These are phyloP conservation scores for Hymenoscyphus albidus DNA, from an alignment of 2,329 filamentous ascomycete species.

Conservation along the genomic window DNA sequence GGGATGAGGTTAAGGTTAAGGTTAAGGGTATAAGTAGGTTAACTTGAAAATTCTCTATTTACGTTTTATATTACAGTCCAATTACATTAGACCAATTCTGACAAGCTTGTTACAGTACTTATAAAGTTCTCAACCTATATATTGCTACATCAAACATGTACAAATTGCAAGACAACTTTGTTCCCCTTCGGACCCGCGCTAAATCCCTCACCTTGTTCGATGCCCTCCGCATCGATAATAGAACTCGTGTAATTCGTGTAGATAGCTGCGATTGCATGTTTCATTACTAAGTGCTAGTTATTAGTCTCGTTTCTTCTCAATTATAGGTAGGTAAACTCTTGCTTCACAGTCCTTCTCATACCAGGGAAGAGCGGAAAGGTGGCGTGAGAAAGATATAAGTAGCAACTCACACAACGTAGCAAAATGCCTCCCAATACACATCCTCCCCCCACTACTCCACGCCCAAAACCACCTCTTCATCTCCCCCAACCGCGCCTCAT, in stretches of 20 bases:
- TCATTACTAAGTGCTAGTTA: constrained; percentile 46
- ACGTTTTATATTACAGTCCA: too few relatives aligned
- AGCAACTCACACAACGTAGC: constrained; percentile 48
- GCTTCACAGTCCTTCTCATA: constrained; percentile 16
- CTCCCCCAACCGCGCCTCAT: constrained; percentile 36
- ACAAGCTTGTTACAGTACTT: too few relatives aligned
- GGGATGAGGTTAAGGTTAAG: too few relatives aligned
- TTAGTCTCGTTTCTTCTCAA: background rate
- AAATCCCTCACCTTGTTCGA: constrained; percentile 64
- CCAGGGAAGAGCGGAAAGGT: background rate
- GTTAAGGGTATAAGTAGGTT: too few relatives aligned
- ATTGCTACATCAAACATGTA: background rate
- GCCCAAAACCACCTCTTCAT: constrained; percentile 60
- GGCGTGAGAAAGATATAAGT: constrained; percentile 20
- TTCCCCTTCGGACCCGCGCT: constrained; percentile 26
- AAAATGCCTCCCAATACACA: constrained; percentile 67
- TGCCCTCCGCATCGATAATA: constrained; percentile 58
- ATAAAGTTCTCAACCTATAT: too few relatives aligned
- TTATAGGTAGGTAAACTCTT: background rate
- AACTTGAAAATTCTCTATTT: too few relatives aligned
- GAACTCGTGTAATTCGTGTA: constrained; percentile 63
- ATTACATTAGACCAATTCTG: too few relatives aligned
- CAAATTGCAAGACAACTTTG: constrained; percentile 1
- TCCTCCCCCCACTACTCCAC: constrained; percentile 64
- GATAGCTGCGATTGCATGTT: constrained; percentile 64